A percentile compares a stretch with the other conserved stretches of the same genome.
Evolutionary conservation across 2,329 filamentous ascomycete species (phyloP).

Genomic region (Trichophyton benhamiae): DNA sequence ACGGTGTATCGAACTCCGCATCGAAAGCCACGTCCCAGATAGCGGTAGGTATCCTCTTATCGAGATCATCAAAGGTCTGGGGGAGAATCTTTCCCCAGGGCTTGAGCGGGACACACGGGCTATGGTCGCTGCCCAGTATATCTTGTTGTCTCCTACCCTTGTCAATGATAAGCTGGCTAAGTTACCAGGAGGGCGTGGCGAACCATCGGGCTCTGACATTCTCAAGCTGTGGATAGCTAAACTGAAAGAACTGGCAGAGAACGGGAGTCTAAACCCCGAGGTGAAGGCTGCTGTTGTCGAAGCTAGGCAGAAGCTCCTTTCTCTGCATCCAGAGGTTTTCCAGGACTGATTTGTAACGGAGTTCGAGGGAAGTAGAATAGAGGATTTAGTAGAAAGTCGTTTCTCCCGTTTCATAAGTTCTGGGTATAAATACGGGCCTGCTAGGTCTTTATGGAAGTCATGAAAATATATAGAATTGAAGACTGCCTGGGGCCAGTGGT

Average conservation of each 20-base stretch:
- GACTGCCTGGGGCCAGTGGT: too few relatives aligned
- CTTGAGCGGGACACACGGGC: constrained; percentile 3
- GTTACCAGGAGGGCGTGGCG: background rate
- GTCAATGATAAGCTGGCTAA: background rate
- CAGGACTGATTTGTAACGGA: background rate
- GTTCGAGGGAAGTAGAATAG: too few relatives aligned
- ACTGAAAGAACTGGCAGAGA: background rate
- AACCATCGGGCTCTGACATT: background rate
- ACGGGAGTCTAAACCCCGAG: background rate
- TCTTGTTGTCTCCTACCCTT: background rate
- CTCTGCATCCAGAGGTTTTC: background rate
- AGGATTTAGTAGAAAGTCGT: too few relatives aligned
- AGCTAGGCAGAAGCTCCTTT: background rate
- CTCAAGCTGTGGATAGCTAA: background rate
- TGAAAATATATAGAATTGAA: too few relatives aligned
- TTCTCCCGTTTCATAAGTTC: too few relatives aligned
- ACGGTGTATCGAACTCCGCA: background rate
- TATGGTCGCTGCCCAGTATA: constrained; percentile 6
- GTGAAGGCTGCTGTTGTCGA: background rate
- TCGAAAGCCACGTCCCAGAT: background rate
- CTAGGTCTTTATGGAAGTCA: too few relatives aligned
- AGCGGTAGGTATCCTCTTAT: background rate
- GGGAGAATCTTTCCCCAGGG: background rate
- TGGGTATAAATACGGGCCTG: too few relatives aligned
- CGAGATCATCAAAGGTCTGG: background rate